Evolutionary conservation across 371 early-diverging fungal genomes (phyloP), one percentile per base, ranked within the genome.

Genomic region (Rhizomucor pusillus): DNA sequence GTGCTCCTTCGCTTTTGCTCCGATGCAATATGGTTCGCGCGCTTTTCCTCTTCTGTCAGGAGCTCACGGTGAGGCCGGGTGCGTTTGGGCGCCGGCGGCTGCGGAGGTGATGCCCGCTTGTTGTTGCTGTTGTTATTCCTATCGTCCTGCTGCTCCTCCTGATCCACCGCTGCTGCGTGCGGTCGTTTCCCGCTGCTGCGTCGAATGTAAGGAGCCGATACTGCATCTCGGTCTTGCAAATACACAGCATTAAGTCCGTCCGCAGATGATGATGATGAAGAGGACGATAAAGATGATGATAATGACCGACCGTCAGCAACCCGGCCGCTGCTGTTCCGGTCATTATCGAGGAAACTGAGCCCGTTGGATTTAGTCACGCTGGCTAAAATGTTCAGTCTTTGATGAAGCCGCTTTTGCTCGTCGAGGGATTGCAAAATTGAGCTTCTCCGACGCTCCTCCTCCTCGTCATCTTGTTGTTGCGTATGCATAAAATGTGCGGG

Each of bases 1-100:
- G 90, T 90, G 47, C 89, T 87, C 5, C 95, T 82, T 33, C 95
- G 85, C 59, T 91, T 90, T 66, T 95, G 91, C 63, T 95, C 95
- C n/a, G 91, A 90, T 0, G 88, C 90, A 67, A 93, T 93, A 69
- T 95, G 95, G 67, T 93, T 95, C 5, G 87, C 84, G 50, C 90
- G 80, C 67, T 94, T 94, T 55, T 94, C 92, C 22, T 88, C 80
- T 39, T 91, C 92, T 0, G 93, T 90, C 56, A 95, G 58, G 19
- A 94, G 71, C 57, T 91, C 89, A 33, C 80, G 77, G 13, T 69
- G 67, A 1, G 68, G 55, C 47, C 69, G 67, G 11, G 54, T 55
- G 43, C 74, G 66, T 34, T 52, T 43, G 18, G 45, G 46, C 29
- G 68, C 18, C 37, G 24, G 33, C 20, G 35, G 29, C 18, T 29